Conservation (phyloP, 2,329 filamentous ascomycete genomes). For the Golovinomyces cichoracearum region DNA sequence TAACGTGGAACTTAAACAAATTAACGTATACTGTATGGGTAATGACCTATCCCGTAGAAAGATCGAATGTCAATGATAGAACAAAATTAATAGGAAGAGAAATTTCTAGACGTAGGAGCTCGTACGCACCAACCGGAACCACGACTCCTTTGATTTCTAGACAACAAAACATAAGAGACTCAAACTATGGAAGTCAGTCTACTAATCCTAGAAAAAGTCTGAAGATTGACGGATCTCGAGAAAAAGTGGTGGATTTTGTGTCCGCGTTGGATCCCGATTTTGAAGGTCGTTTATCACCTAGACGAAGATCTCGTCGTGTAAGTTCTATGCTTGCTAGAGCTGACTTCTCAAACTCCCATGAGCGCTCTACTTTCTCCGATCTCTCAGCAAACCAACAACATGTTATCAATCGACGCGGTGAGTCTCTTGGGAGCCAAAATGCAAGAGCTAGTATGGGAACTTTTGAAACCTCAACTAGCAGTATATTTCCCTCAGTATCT, state of each 20-base stretch:
- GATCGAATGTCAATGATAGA: constrained; percentile 22
- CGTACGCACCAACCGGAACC: constrained; percentile 42
- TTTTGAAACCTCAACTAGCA: constrained; percentile 17
- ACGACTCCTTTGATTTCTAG: constrained; percentile 40
- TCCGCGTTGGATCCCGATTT: constrained; percentile 47
- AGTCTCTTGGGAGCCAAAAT: constrained; percentile 47
- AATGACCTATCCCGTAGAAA: constrained; percentile 47
- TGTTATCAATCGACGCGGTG: constrained; percentile 19
- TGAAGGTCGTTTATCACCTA: constrained; percentile 24
- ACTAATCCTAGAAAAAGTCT: constrained; percentile 5
- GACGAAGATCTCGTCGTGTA: constrained; percentile 46
- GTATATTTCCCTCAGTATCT: constrained; percentile 7
- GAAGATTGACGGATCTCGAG: constrained; percentile 9
- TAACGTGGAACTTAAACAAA: constrained; percentile 56
- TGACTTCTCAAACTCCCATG: constrained; percentile 64
- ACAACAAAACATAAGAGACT: constrained; percentile 47
- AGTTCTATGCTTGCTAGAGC: constrained; percentile 76
- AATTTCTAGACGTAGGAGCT: constrained; percentile 26
- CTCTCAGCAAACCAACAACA: constrained; percentile 24
- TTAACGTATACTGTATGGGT: constrained; percentile 68
- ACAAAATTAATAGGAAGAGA: constrained; percentile 14
- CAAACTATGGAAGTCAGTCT: constrained; percentile 28
- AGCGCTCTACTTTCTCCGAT: constrained; percentile 56
- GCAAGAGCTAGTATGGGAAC: constrained; percentile 28
- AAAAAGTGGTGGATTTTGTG: constrained; percentile 30